Percentiles rank a stretch among this genome's conserved stretches.
Conservation (phyloP, 768 basidiomycete species). For the Amanita pallidorosea region DNA sequence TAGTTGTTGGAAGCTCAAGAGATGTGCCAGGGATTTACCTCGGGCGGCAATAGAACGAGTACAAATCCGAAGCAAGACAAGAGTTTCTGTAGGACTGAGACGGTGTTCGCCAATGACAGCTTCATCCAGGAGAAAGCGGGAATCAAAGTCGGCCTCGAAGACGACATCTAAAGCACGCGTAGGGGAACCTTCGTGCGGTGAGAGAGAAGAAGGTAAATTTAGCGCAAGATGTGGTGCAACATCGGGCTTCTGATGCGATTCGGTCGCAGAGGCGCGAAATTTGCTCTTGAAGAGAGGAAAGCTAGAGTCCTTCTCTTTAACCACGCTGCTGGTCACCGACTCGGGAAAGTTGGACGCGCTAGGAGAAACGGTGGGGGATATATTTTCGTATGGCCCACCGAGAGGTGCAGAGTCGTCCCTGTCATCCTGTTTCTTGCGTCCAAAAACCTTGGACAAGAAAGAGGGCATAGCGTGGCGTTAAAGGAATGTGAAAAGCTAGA, state of each 20-base stretch:
- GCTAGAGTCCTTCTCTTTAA: conserved; percentile 29
- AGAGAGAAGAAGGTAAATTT: conserved; percentile 36
- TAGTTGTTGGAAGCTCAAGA: conserved; percentile 7
- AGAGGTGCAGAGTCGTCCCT: conserved; percentile 40
- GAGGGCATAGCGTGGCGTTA: conserved; percentile 40
- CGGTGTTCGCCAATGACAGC: conserved; percentile 43
- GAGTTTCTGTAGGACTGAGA: conserved; percentile 52
- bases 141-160: conserved; percentile 49
- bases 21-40: conserved; percentile 31
- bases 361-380: conserved; percentile 40
- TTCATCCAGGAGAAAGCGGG: conserved; percentile 36
- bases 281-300: conserved; percentile 43
- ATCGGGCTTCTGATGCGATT: conserved; percentile 23
- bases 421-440: conserved; percentile 58
- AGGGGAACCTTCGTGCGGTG: conserved; percentile 29
- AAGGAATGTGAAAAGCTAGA: conserved; percentile 1
- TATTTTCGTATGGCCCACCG: conserved; percentile 67
- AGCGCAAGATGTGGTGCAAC: conserved; percentile 50
- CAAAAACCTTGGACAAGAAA: conserved; percentile 70
- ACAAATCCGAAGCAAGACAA: conserved; percentile 55
- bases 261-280: conserved; percentile 25
- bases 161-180: conserved; percentile 42
- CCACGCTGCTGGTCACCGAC: conserved; percentile 16
- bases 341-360: conserved; percentile 29
- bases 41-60: conserved; percentile 53